Conservation (phyloP, 345 rosid species). For the Noccaea bulbosa region DNA sequence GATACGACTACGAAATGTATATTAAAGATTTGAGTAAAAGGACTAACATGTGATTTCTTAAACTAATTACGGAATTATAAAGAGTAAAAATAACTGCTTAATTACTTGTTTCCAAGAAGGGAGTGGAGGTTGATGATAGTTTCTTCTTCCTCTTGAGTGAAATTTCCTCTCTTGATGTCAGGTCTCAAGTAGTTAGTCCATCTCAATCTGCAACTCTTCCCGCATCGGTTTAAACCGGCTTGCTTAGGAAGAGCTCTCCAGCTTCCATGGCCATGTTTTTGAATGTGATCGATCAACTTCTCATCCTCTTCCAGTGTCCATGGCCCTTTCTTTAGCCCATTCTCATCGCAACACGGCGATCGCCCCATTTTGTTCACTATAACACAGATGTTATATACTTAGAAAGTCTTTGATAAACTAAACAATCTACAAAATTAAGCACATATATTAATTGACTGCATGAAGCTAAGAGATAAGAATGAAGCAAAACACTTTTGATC, state of each 20-base stretch:
- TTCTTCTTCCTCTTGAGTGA: constrained; percentile 74
- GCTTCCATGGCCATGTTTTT: constrained; percentile 70
- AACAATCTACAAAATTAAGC: neutral
- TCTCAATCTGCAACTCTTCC: constrained; percentile 79
- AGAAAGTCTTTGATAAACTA: neutral
- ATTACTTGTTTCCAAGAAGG: constrained; percentile 74
- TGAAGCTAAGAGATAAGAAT: constrained; percentile 5
- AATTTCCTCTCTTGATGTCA: constrained; percentile 76
- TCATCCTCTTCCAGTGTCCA: constrained; percentile 79
- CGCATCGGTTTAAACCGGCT: constrained; percentile 78
- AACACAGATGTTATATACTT: neutral
- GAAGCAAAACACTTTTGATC: constrained; percentile 1
- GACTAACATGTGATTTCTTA: neutral
- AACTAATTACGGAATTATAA: constrained; percentile 7
- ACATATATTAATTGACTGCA: constrained; percentile 1
- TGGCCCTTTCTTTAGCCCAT: constrained; percentile 70
- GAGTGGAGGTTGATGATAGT: constrained; percentile 69
- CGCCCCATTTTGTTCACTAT: constrained; percentile 47
- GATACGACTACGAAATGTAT: neutral
- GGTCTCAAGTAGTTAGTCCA: constrained; percentile 88
- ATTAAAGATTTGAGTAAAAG: neutral
- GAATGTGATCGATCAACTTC: constrained; percentile 57
- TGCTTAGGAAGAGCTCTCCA: constrained; percentile 80
- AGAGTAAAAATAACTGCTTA: constrained; percentile 10
- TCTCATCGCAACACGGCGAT: constrained; percentile 52